Evolutionary conservation across 371 early-diverging fungal genomes (phyloP).

Genomic region (Nematocida ausubeli): DNA sequence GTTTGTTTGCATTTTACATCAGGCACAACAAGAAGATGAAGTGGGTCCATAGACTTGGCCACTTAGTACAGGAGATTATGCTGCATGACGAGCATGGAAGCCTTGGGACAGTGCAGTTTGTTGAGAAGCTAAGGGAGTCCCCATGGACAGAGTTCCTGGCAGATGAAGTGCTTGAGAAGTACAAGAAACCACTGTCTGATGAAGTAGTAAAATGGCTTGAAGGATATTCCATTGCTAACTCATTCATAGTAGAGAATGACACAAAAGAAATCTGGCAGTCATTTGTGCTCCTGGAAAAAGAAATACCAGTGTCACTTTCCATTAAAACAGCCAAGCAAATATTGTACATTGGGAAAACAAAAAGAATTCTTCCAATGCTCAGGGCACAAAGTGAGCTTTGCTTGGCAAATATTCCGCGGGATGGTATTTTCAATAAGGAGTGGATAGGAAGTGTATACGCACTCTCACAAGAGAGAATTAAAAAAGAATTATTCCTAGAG

Average conservation of each 20-base stretch:
- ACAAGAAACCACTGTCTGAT: slow-evolving; percentile 9
- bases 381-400: not conserved
- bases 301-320: slow-evolving; percentile 1
- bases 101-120: not conserved
- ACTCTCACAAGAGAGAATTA: slow-evolving; percentile 3
- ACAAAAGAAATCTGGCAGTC: not conserved
- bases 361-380: slow-evolving; percentile 14
- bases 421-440: slow-evolving; percentile 11
- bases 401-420: not conserved
- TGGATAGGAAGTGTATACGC: not conserved
- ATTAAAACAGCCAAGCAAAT: not conserved
- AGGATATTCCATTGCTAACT: not conserved
- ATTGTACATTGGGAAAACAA: slow-evolving; percentile 22
- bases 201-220: slow-evolving; percentile 27
- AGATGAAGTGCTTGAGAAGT: slow-evolving; percentile 3
- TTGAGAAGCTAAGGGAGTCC: not conserved
- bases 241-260: slow-evolving; percentile 19
- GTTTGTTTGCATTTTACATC: slow-evolving; percentile 15
- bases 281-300: slow-evolving; percentile 6
- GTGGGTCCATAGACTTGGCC: slow-evolving; percentile 14
- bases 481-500: slow-evolving; percentile 23
- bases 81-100: not conserved
- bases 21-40: slow-evolving; percentile 7
- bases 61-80: slow-evolving; percentile 21
- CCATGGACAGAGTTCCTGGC: slow-evolving; percentile 27